Base-by-base conservation (phyloP, 371 early-diverging fungal species). In the Smittium mucronatum region DNA sequence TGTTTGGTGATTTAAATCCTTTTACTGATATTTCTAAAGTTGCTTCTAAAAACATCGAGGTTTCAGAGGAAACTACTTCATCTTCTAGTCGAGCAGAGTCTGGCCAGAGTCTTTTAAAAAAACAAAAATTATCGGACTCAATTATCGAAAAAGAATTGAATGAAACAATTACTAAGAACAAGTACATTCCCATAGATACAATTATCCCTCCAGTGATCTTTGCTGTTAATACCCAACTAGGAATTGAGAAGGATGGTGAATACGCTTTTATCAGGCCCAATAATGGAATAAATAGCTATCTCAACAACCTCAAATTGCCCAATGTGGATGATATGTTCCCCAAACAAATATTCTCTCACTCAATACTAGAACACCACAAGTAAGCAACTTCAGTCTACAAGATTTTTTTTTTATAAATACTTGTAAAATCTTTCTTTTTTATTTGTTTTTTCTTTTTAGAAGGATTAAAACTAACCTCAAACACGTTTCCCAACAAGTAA, bases 401-500 rank as follows among this genome's bases (percentile, higher is more conserved):
- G 60, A 21, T 72, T 69, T 36, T 31, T 72, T 69, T 26, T 30
- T 47, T 31, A 36, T 75, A 30, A 63, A 36, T 17, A 58, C 58
- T 21, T 57, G 63, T 0, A 78, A 79, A 0, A 75, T 74, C 2
- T 84, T 89, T 71, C 69, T 73, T 70, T 78, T 8, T 78, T 82
- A 2, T 69, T 87, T 58, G 76, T 79, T 36, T 78, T 78, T 26
- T 47, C 21, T 11, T 47, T 83, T 84, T 61, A 69, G 75, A 34
- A 63, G 69, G 26, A 2, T 16, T 17, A 74, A 84, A 32, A 80
- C 75, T 36, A 80, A 81, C 67, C 75, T 76, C 34, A 89, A 88
- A 70, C 88, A 91, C 70, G 80, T 83, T 29, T 81, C 83, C 71
- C 91, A 91, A 64, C 87, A 89, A 73, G 63, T 61, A 61, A 61